These are phyloP conservation scores for Pythium myriotylum DNA, from an alignment of 352 stramenopile species.

Conservation along the genomic window DNA sequence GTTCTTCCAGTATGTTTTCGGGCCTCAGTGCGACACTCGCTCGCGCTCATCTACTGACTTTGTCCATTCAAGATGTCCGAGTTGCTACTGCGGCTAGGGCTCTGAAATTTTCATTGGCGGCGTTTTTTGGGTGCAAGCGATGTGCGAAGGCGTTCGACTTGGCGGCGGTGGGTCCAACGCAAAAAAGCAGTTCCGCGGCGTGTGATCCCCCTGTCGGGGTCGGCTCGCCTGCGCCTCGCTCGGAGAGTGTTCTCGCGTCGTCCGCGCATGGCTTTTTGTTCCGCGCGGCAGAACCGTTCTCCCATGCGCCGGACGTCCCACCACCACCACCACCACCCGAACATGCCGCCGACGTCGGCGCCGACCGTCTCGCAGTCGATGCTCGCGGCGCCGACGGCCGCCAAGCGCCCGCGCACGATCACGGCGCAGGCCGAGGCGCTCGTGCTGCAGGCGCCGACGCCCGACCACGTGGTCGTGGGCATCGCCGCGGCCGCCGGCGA, in stretches of 20 bases:
- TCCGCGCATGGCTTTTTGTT: conserved; percentile 9
- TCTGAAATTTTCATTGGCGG: conserved; percentile 67
- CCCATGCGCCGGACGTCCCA: conserved; percentile 10
- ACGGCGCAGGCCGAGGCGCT: conserved; percentile 28
- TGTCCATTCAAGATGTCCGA: conserved; percentile 1
- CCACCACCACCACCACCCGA: background rate
- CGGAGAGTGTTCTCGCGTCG: background rate
- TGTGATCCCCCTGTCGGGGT: background rate
- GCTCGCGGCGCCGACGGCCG: conserved; percentile 12
- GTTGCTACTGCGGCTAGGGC: conserved; percentile 46
- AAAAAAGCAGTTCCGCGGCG: conserved; percentile 4
- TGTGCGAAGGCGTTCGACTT: conserved; percentile 12
- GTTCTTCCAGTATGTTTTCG: conserved; percentile 16
- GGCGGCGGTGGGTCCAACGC: background rate
- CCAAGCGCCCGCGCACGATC: conserved; percentile 30
- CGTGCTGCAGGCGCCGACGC: conserved; percentile 16
- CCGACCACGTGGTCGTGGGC: conserved; percentile 73
- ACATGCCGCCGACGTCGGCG: no score
- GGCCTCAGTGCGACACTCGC: no score
- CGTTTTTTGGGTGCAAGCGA: conserved; percentile 24
- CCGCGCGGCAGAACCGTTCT: background rate
- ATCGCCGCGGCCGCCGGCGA: conserved; percentile 67
- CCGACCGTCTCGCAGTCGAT: conserved; percentile 20
- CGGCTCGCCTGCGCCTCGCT: background rate
- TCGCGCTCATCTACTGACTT: conserved; percentile 18